Evolutionary conservation across 2,329 filamentous ascomycete genomes (phyloP), one percentile per base, ranked within the genome.

Genomic region (Clonostachys sp.): DNA sequence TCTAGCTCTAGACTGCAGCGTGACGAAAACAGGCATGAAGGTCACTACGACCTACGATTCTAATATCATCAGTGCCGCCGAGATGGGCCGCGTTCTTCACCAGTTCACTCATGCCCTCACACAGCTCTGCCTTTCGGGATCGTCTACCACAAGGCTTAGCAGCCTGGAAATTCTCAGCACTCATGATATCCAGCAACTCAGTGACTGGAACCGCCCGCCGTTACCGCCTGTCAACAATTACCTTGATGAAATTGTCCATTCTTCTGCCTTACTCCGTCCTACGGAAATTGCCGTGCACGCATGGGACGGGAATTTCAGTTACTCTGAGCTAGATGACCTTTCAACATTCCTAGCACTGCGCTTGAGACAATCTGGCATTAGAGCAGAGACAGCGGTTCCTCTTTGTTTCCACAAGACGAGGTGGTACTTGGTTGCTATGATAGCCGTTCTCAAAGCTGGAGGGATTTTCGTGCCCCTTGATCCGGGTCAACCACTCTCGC

Each of bases 371-470:
- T 51, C 56, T 7, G 72, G 71, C 12, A 60, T 71, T 36, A 54
- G 48, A 3, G 45, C 61, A 8, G 73, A 71, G 16, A 62, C 58
- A 36, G 64, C 64, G 6, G 67, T 78, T 12, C 72, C 73, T 2
- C 59, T 76, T 14, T 74, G 71, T 52, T 46, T 49, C 34, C 40
- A 49, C 14, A 49, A 49, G 42, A 45, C 44, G 14, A 10, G n/a
- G 18, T 49, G 47, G 47, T 13, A 30, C 14, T 34, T 41, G 17
- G 47, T 49, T 12, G 44, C 44, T 12, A 45, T 45, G 24, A 30
- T 49, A 6, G 47, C 44, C 6, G 41, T 49, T 5, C 20, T 43
- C 30, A 45, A 42, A 24, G 36, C 44, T 13, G 47, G 47, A 6
- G 47, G 16, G 6, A 34, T 18, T 5, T 39, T 35, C 24, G 43